Evolutionary conservation across 2,329 filamentous ascomycete species (phyloP).

Genomic region (Pseudogymnoascus destructans): DNA sequence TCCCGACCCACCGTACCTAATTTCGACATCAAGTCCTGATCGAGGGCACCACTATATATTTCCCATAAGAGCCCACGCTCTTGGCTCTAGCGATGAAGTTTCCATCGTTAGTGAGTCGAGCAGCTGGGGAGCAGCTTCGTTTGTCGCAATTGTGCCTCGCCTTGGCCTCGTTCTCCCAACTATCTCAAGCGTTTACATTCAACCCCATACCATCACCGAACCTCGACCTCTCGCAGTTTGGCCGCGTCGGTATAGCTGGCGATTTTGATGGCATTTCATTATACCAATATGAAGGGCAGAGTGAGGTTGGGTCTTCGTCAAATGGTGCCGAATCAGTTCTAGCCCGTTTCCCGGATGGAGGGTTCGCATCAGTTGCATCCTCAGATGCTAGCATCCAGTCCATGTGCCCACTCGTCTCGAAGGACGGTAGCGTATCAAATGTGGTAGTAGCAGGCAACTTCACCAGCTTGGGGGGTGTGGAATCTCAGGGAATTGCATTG

Average conservation of each 20-base stretch:
- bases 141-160: constrained; percentile 31
- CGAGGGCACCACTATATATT: constrained; percentile 8
- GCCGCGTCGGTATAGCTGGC: constrained; percentile 72
- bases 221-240: constrained; percentile 66
- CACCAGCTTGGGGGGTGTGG: constrained; percentile 66
- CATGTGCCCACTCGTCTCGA: constrained; percentile 68
- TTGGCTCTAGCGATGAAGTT: constrained; percentile 23
- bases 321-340: constrained; percentile 77
- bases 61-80: constrained; percentile 12
- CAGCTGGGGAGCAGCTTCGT: constrained; percentile 19
- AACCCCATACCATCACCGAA: constrained; percentile 51
- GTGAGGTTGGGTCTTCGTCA: constrained; percentile 48
- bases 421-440: constrained; percentile 53
- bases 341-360: constrained; percentile 71
- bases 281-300: constrained; percentile 75
- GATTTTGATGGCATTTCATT: constrained; percentile 87
- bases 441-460: constrained; percentile 91
- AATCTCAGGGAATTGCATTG: constrained; percentile 67
- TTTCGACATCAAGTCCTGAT: constrained; percentile 2
- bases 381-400: constrained; percentile 76
- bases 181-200: constrained; percentile 43
- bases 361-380: constrained; percentile 58
- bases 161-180: constrained; percentile 27
- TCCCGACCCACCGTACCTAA: not conserved
- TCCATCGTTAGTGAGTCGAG: constrained; percentile 23